These are phyloP conservation scores for Saturnispora quitensis DNA, from an alignment of 805 yeast genomes.

Conservation along the genomic window DNA sequence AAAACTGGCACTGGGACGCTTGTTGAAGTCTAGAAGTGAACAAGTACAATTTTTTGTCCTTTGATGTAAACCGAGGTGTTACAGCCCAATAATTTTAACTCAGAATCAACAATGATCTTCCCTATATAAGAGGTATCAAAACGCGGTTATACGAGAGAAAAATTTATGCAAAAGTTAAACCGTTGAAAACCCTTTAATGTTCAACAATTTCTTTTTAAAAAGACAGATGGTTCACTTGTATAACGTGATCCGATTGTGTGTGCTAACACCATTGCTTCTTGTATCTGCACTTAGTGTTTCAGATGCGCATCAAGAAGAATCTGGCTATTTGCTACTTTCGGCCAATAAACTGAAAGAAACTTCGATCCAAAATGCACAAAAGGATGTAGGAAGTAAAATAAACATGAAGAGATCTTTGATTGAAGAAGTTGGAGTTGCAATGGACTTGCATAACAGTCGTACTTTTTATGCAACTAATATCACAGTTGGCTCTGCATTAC, in stretches of 20 bases:
- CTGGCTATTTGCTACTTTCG: background rate
- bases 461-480: background rate
- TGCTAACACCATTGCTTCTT: background rate
- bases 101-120: too few relatives aligned
- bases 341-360: background rate
- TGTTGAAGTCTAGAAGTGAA: too few relatives aligned
- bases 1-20: too few relatives aligned
- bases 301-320: background rate
- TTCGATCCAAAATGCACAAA: background rate
- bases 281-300: background rate
- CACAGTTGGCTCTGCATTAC: background rate
- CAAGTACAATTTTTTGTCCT: too few relatives aligned
- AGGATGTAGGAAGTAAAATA: background rate
- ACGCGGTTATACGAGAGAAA: too few relatives aligned
- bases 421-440: background rate
- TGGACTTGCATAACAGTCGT: background rate
- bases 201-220: too few relatives aligned
- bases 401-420: background rate
- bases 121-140: too few relatives aligned
- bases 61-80: too few relatives aligned
- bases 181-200: too few relatives aligned
- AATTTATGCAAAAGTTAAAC: too few relatives aligned
- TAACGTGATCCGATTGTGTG: background rate
- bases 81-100: too few relatives aligned
- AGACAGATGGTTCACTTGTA: background rate